Evolutionary conservation across 192 early-diverging fungal genomes (phyloP), one percentile per base, ranked within the genome.

Genomic region (Phycomyces blakesleeanus): DNA sequence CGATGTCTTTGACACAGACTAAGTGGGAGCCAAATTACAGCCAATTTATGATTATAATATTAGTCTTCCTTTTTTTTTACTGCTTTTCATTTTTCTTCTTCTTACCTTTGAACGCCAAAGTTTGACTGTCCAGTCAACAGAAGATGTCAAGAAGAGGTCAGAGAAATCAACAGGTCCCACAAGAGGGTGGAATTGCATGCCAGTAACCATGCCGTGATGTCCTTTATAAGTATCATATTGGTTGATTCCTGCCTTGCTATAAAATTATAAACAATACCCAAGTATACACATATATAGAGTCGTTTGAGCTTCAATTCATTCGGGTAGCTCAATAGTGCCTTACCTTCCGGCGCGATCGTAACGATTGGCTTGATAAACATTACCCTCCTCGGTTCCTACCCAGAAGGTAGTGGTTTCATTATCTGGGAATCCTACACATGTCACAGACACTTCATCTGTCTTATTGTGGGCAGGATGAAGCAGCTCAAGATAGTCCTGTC

Each of bases 71-170:
- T n/a, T n/a, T n/a, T n/a, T n/a, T n/a, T n/a, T n/a, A n/a, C n/a
- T n/a, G n/a, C n/a, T n/a, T n/a, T n/a, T n/a, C n/a, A n/a, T n/a
- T n/a, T n/a, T n/a, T n/a, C n/a, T n/a, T n/a, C n/a, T n/a, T n/a
- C 7, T 65, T 68, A 70, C 81, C 73, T 87, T 86, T 18, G 85
- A 86, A 59, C 90, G 82, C 97, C 97, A 99, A 15, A 99, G 76
- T 58, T 97, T 95, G 66, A 95, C 88, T 1, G 95, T 95, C 97
- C 97, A 99, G 72, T 99, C 97, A 3, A 95, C 89, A 10, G 91
- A 93, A 37, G 83, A 81, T 8, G 95, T 97, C 55, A 99, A 65
- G 66, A 93, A 98, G 49, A 98, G 68, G 72, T 99, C 94, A 5
- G 91, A 83, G 70, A 95, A 95, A 64, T 96, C 93, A 22, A 81